These are phyloP conservation scores for Blepharisma stoltei DNA, from an alignment of 73 alveolate genomes.

Conservation along the genomic window DNA sequence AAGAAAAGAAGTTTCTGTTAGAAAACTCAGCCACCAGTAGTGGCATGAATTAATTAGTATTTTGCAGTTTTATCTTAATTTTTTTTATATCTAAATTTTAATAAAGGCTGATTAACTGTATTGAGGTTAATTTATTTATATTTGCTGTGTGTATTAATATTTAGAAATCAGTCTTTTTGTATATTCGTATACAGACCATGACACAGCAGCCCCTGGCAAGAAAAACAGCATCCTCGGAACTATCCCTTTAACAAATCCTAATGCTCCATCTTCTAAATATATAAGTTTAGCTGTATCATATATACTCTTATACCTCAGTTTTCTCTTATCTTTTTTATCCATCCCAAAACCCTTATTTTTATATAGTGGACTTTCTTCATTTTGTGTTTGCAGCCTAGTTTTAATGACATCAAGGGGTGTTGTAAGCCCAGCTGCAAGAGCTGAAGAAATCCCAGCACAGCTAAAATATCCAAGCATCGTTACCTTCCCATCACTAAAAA, in stretches of 20 bases:
- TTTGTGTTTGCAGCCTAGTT: conserved; percentile 73
- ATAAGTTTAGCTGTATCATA: conserved; percentile 34
- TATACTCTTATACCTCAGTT: conserved; percentile 32
- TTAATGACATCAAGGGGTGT: conserved; percentile 86
- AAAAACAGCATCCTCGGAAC: conserved; percentile 48
- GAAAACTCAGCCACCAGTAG: too few species aligned
- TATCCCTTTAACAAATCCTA: conserved; percentile 48
- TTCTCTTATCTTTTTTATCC: neutral
- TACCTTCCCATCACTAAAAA: conserved; percentile 39
- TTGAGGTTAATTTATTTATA: neutral
- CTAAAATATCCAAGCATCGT: conserved; percentile 63
- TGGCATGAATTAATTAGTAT: too few species aligned
- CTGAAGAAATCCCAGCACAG: conserved; percentile 85
- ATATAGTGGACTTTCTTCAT: conserved; percentile 4
- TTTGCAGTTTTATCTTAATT: too few species aligned
- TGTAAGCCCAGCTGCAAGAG: conserved; percentile 70
- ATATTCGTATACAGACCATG: conserved; percentile 57
- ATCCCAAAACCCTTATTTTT: neutral
- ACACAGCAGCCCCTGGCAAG: conserved; percentile 56
- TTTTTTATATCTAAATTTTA: too few species aligned
- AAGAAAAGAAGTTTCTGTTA: too few species aligned
- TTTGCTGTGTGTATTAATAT: neutral
- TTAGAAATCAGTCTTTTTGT: conserved; percentile 40
- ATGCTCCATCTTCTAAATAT: conserved; percentile 41
- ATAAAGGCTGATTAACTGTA: too few species aligned